phyloP scores from a whole-genome alignment of 208 protist genomes.

The Leishmania tropica region DNA sequence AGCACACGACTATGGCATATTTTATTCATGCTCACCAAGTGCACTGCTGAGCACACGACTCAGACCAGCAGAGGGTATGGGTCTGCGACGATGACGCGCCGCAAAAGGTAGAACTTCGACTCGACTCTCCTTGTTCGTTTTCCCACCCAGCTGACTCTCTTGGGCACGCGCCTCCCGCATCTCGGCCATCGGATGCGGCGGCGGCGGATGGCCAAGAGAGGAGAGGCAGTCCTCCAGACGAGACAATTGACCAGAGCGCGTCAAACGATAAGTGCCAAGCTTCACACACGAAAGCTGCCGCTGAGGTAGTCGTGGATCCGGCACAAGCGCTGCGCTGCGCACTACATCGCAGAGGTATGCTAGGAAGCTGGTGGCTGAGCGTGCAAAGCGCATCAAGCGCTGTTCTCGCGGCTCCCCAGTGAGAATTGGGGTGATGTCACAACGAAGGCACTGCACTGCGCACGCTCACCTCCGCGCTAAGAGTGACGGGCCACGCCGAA shows the following conservation, averaged over 20 bases:
- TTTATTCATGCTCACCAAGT: slow-evolving; percentile 48
- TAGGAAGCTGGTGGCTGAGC: slow-evolving; percentile 37
- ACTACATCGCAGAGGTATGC: slow-evolving; percentile 52
- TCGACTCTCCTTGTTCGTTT: slow-evolving; percentile 1
- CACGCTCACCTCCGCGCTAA: slow-evolving; percentile 40
- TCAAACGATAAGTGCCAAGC: slow-evolving; percentile 36
- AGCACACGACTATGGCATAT: slow-evolving; percentile 53
- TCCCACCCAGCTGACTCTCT: slow-evolving; percentile 5
- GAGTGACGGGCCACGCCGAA: slow-evolving; percentile 37
- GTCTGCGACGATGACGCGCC: slow-evolving; percentile 11
- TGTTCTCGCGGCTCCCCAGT: slow-evolving; percentile 13
- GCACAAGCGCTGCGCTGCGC: slow-evolving; percentile 31
- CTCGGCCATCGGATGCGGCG: background rate
- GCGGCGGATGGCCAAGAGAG: slow-evolving; percentile 30
- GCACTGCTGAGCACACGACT: slow-evolving; percentile 29
- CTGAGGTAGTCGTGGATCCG: slow-evolving; percentile 40
- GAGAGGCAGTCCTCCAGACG: slow-evolving; percentile 21
- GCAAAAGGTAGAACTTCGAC: slow-evolving; percentile 11
- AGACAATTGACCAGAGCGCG: slow-evolving; percentile 37
- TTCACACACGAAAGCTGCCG: slow-evolving; percentile 38
- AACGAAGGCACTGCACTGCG: slow-evolving; percentile 39
- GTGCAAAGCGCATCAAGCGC: slow-evolving; percentile 34
- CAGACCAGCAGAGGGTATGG: slow-evolving; percentile 15
- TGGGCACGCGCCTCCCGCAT: background rate
- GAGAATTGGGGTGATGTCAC: slow-evolving; percentile 24